Percentiles rank a stretch among this genome's conserved stretches.
phyloP scores from a whole-genome alignment of 768 basidiomycete species.

The Gloeopeniophorella convolvens region DNA sequence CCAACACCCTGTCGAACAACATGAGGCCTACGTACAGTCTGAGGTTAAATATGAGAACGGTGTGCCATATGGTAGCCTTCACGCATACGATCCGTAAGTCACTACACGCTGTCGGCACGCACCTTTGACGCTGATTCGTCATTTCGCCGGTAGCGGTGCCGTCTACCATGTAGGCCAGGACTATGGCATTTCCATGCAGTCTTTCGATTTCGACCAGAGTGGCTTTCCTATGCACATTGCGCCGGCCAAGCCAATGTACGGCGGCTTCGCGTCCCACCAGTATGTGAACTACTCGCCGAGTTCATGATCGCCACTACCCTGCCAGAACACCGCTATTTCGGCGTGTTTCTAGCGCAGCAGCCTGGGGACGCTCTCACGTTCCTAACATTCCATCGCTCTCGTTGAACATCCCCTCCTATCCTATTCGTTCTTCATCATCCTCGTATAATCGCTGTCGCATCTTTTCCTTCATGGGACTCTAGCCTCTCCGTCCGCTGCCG shows the following conservation, averaged over 20 bases:
- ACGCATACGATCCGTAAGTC: conserved; percentile 17
- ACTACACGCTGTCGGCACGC: background rate
- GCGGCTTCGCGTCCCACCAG: background rate
- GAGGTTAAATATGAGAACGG: conserved; percentile 13
- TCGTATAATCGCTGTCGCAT: conserved; percentile 5
- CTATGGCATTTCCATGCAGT: conserved; percentile 13
- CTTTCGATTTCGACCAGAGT: conserved; percentile 5
- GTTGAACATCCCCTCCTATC: conserved; percentile 12
- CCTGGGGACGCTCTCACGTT: conserved; percentile 2
- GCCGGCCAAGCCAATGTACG: conserved; percentile 8
- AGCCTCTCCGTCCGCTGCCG: background rate
- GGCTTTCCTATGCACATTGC: conserved; percentile 11
- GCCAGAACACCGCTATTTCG: background rate
- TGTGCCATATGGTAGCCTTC: conserved; percentile 1
- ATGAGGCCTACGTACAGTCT: conserved; percentile 13
- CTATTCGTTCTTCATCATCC: conserved; percentile 5
- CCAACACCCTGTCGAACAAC: conserved; percentile 10
- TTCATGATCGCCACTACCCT: background rate
- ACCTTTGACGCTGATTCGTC: background rate
- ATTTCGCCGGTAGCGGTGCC: background rate
- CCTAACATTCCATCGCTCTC: too few relatives aligned
- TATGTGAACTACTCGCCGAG: conserved; percentile 11
- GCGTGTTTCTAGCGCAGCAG: conserved; percentile 4
- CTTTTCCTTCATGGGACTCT: background rate
- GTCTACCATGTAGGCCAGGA: conserved; percentile 16